Percentiles rank a stretch among this genome's conserved stretches.
Conservation (phyloP, 108 stramenopile species). For the Seminavis robusta region DNA sequence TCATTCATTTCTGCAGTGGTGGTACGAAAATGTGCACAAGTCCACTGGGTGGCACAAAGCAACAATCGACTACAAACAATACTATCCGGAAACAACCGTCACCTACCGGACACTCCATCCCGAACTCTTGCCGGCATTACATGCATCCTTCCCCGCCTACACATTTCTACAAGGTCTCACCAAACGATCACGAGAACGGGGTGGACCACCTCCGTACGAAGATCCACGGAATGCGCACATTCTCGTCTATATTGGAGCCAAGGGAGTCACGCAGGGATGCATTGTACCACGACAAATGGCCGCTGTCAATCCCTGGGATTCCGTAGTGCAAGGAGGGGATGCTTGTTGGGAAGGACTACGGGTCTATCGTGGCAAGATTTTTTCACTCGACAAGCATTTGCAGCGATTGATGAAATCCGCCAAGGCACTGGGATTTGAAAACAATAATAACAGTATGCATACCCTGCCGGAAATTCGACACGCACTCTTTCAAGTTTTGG, state of each 20-base stretch:
- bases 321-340: constrained; percentile 92
- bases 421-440: constrained; percentile 85
- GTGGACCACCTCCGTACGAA: constrained; percentile 72
- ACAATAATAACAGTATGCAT: no score
- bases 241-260: constrained; percentile 82
- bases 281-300: constrained; percentile 69
- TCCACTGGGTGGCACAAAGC: constrained; percentile 61
- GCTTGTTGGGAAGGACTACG: constrained; percentile 90
- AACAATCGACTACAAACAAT: constrained; percentile 6
- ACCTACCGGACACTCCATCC: constrained; percentile 61
- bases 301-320: constrained; percentile 84
- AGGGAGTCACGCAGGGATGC: constrained; percentile 42
- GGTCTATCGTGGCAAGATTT: constrained; percentile 79
- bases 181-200: constrained; percentile 33
- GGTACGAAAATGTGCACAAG: constrained; percentile 81
- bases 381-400: constrained; percentile 85
- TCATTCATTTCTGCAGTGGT: constrained; percentile 49
- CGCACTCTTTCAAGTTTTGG: constrained; percentile 91
- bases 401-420: constrained; percentile 82
- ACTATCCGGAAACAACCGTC: constrained; percentile 4
- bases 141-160: constrained; percentile 69
- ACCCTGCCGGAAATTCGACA: constrained; percentile 68
- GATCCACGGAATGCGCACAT: constrained; percentile 85
- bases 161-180: constrained; percentile 53
- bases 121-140: constrained; percentile 47